These are phyloP conservation scores for Solanum aculeatissimum DNA, from an alignment of 305 asterid species.

Conservation along the genomic window DNA sequence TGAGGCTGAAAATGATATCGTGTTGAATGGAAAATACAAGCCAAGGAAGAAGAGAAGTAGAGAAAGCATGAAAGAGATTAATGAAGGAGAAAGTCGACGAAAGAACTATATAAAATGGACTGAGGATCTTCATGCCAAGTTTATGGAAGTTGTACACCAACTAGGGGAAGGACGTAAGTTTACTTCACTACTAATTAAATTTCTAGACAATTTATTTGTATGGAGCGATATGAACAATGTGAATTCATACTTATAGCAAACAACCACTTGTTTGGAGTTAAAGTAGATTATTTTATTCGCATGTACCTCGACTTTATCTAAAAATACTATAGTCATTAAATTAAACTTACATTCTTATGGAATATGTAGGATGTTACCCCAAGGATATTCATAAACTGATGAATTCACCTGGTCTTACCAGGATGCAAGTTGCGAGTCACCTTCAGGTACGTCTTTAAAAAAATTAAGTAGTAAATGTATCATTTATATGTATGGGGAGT, in stretches of 20 bases:
- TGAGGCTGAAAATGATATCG: background rate
- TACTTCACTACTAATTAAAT: background rate
- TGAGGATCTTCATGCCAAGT: constrained; percentile 39
- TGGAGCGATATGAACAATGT: background rate
- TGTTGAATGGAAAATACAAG: background rate
- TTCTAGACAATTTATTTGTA: background rate
- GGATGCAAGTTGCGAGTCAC: constrained; percentile 65
- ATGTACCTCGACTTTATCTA: background rate
- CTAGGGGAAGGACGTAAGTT: constrained; percentile 70
- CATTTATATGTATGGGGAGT: no score
- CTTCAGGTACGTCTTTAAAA: constrained; percentile 12
- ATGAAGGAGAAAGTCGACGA: background rate
- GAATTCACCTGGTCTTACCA: constrained; percentile 43
- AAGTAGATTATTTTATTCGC: background rate
- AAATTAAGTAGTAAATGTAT: no score
- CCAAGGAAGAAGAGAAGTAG: background rate
- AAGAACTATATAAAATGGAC: constrained; percentile 32
- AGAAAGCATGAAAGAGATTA: background rate
- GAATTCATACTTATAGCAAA: background rate
- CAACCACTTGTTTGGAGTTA: background rate
- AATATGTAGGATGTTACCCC: constrained; percentile 38
- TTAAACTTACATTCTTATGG: background rate
- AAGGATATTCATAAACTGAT: constrained; percentile 36
- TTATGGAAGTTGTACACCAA: constrained; percentile 23
- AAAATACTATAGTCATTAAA: background rate